Percentiles rank a stretch among this genome's conserved stretches.
phyloP scores from a whole-genome alignment of 257 asterid genomes.

The Osmanthus fragrans region DNA sequence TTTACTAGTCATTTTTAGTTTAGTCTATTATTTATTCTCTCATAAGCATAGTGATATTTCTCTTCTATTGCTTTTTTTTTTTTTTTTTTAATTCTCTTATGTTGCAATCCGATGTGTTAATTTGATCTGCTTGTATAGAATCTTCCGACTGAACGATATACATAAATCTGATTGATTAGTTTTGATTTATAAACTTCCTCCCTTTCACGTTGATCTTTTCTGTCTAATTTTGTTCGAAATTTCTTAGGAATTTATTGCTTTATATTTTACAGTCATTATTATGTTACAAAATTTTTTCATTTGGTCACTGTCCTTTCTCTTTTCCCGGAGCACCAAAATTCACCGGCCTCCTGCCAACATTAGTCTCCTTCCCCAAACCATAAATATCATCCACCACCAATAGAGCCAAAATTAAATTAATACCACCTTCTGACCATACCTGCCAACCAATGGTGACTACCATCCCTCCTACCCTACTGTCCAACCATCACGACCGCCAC shows the following conservation, averaged over 20 bases:
- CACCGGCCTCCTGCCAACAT: background rate
- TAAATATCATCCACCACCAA: background rate
- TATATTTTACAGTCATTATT: background rate
- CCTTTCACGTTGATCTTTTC: background rate
- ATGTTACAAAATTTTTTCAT: background rate
- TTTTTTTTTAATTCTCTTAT: background rate
- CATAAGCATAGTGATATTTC: background rate
- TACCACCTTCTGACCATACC: background rate
- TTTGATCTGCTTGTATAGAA: background rate
- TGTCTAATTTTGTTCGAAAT: background rate
- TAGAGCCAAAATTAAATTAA: background rate
- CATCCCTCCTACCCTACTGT: background rate
- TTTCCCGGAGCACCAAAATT: background rate
- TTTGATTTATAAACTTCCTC: background rate
- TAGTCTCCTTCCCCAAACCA: background rate
- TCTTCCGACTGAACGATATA: constrained; percentile 8
- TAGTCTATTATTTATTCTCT: too few species aligned
- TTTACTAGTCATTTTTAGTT: constrained; percentile 5
- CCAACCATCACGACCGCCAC: background rate
- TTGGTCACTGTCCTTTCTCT: constrained; percentile 1
- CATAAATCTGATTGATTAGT: background rate
- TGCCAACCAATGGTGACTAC: background rate
- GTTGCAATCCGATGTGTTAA: constrained; percentile 7
- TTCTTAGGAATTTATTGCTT: background rate
- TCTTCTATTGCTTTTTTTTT: background rate